A percentile compares a stretch with the other conserved stretches of the same genome.
phyloP scores from a whole-genome alignment of 768 basidiomycete genomes.

The Boletus eberwhitei region DNA sequence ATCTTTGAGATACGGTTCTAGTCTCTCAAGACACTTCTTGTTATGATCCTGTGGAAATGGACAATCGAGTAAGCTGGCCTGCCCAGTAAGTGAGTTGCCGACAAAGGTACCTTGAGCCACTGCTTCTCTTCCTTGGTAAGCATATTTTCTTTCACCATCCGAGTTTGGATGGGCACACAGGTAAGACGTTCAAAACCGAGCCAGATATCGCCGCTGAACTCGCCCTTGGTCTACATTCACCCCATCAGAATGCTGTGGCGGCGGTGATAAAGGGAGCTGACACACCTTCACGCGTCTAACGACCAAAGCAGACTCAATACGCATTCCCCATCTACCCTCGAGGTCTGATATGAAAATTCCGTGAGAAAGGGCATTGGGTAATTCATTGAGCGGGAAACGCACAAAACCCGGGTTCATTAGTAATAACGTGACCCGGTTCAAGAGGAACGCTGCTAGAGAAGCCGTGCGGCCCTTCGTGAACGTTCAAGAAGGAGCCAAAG shows the following conservation, averaged over 20 bases:
- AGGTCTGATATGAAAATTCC: conserved; percentile 46
- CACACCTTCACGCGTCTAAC: conserved; percentile 58
- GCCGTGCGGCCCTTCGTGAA: conserved; percentile 81
- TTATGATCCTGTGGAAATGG: conserved; percentile 68
- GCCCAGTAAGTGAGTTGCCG: background rate
- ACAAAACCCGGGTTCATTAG: conserved; percentile 95
- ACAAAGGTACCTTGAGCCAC: conserved; percentile 70
- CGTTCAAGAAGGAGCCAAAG: conserved; percentile 81
- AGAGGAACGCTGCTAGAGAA: conserved; percentile 70
- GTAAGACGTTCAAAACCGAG: conserved; percentile 90
- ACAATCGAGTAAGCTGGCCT: conserved; percentile 1
- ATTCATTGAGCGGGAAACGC: conserved; percentile 31
- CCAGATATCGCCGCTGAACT: conserved; percentile 76
- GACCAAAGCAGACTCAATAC: conserved; percentile 83
- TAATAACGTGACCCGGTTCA: conserved; percentile 83
- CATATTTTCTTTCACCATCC: conserved; percentile 82
- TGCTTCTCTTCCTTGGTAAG: conserved; percentile 80
- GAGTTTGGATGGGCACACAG: conserved; percentile 89
- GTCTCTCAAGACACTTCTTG: conserved; percentile 58
- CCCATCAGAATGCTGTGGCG: conserved; percentile 3
- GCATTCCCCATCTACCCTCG: conserved; percentile 81
- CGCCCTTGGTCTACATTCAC: conserved; percentile 55
- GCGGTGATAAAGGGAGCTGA: conserved; percentile 9
- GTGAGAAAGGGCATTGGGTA: conserved; percentile 15
- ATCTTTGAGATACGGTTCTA: conserved; percentile 65